Evolutionary conservation across 768 basidiomycete genomes (phyloP), one percentile per base, ranked within the genome.

Genomic region (Rhodotorula taiwanensis): DNA sequence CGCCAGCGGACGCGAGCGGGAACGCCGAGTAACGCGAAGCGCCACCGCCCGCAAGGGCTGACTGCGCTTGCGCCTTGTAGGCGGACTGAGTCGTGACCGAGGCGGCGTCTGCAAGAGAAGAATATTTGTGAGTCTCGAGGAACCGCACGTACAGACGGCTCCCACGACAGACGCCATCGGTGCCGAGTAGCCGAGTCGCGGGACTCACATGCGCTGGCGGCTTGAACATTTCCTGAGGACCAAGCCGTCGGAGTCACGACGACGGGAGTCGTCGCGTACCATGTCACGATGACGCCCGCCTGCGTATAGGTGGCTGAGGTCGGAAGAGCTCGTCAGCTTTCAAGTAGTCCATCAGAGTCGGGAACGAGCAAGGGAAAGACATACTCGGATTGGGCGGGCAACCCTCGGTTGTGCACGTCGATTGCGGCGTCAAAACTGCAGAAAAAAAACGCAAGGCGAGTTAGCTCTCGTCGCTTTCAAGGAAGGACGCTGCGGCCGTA

Each of bases 171-270:
- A n/a, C n/a, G n/a, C n/a, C n/a, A n/a, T n/a, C n/a, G n/a, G 43
- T 44, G 20, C 23, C 43, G 16, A 21, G 23, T 21, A 44, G 43
- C 11, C 43, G 21, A 9, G 33, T 5, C 33, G 31, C 1, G 33
- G 11, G 33, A 23, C 50, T 30, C 50, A 52, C 50, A 52, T 14
- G 14, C n/a, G 2, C 16, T 31, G 3, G 28, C 50, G 14, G 9
- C 6, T 20, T 34, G 33, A n/a, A 52, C n/a, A 10, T 3, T 11
- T 4, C 50, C 50, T 21, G 21, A 14, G 9, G 23, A n/a, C 34
- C 56, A 53, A 50, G 53, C 41, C 34, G 60, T 63, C 18, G 59
- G 53, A 52, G 62, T 49, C 25, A 58, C 47, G n/a, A 64, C 60
- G 36, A 51, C 53, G 23, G 55, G 52, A 13, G 52, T 67, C 43